Evolutionary conservation across 1,139 yeast species (phyloP).

Genomic region (Protomyces gravidus): DNA sequence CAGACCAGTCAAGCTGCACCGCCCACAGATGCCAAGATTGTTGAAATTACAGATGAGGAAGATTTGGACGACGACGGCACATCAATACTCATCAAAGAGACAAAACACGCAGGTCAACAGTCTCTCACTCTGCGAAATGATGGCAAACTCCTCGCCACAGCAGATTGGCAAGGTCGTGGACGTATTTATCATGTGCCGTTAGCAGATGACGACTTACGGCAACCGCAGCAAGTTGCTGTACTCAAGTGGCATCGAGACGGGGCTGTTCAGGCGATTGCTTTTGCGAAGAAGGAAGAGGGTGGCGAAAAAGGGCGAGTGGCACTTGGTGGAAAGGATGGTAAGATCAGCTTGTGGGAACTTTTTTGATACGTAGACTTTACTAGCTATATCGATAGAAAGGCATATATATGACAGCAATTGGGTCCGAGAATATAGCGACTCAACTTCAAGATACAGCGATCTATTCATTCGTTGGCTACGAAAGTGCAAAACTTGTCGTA

Average conservation of each 20-base stretch:
- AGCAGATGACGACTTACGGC: no score
- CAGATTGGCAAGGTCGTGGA: constrained; percentile 19
- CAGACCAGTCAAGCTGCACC: background rate
- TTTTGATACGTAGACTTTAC: no score
- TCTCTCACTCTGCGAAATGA: constrained; percentile 9
- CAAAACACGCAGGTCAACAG: constrained; percentile 23
- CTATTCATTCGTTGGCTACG: no score
- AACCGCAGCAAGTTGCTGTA: constrained; percentile 22
- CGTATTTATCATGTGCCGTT: background rate
- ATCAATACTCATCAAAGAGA: background rate
- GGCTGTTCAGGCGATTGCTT: constrained; percentile 7
- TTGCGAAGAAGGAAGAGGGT: background rate
- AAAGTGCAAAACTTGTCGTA: no score
- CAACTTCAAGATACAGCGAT: no score
- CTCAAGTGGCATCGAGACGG: constrained; percentile 13
- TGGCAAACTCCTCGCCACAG: constrained; percentile 5
- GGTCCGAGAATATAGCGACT: no score
- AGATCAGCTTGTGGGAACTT: constrained; percentile 27
- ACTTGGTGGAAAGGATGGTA: constrained; percentile 22
- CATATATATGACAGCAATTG: no score
- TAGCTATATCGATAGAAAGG: no score
- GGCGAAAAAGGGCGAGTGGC: constrained; percentile 10
- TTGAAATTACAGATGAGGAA: background rate
- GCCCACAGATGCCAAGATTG: background rate
- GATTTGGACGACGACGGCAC: background rate